A percentile compares a stretch with the other conserved stretches of the same genome.
These are phyloP conservation scores for Eucalyptus rudis DNA, from an alignment of 345 rosid genomes.

Conservation along the genomic window DNA sequence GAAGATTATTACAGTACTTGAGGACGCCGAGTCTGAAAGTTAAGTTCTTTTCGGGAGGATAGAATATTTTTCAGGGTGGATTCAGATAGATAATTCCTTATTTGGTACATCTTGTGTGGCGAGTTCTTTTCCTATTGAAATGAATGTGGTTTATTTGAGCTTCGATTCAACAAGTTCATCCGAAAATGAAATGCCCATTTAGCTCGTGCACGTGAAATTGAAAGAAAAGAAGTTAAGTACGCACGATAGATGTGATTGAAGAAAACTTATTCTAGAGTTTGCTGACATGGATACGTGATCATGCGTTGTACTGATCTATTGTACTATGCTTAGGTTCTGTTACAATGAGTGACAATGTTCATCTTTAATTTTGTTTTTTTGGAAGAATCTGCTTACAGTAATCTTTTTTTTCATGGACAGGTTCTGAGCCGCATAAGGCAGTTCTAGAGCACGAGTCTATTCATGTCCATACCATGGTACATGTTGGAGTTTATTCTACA, in stretches of 20 bases:
- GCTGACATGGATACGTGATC: neutral
- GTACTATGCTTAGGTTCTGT: neutral
- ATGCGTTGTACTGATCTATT: neutral
- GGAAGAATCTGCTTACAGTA: neutral
- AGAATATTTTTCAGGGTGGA: neutral
- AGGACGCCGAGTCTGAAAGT: neutral
- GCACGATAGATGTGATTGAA: neutral
- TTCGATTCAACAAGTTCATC: neutral
- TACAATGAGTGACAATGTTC: neutral
- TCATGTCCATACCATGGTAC: constrained; percentile 79
- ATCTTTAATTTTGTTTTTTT: neutral
- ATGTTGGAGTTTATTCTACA: neutral
- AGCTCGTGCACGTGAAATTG: neutral
- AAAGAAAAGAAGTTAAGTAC: neutral
- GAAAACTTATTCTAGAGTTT: neutral
- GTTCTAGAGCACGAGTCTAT: constrained; percentile 57
- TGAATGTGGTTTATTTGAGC: neutral
- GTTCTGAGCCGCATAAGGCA: constrained; percentile 75
- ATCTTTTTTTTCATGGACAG: constrained; percentile 11
- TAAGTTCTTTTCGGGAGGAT: neutral
- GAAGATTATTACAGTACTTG: neutral
- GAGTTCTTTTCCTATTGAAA: neutral
- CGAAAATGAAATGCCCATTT: neutral
- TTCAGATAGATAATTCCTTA: neutral
- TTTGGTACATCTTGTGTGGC: neutral